A percentile compares a stretch with the other conserved stretches of the same genome.
These are phyloP conservation scores for Aquilaria sinensis DNA, from an alignment of 345 rosid genomes.

Conservation along the genomic window DNA sequence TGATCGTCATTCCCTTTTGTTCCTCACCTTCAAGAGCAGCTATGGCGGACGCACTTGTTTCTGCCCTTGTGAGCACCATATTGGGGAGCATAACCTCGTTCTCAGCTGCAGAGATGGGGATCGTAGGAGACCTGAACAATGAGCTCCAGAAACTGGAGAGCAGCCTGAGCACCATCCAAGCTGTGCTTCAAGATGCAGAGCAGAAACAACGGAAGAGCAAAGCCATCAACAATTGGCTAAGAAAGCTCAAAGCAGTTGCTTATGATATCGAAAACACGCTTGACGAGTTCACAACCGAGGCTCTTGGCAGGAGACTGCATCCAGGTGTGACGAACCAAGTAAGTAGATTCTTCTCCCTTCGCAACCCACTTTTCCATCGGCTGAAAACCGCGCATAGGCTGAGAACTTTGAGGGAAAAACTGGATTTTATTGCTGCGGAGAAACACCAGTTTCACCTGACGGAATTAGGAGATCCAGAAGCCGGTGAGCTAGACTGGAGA, in stretches of 20 bases:
- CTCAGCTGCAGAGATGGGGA: background rate
- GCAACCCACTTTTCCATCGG: background rate
- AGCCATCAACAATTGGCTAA: conserved; percentile 7
- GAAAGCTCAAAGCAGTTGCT: conserved; percentile 4
- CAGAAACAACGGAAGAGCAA: conserved; percentile 6
- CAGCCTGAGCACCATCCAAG: conserved; percentile 5
- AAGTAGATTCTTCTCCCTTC: conserved; percentile 2
- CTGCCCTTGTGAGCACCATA: background rate
- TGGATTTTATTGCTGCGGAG: conserved; percentile 7
- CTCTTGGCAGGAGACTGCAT: background rate
- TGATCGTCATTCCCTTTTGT: no score
- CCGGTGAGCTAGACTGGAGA: background rate
- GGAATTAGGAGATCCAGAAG: background rate
- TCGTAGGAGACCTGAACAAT: background rate
- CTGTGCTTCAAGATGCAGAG: conserved; percentile 10
- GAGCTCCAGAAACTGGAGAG: background rate
- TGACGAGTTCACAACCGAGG: conserved; percentile 1
- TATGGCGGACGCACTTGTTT: conserved; percentile 1
- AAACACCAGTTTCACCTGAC: conserved; percentile 6
- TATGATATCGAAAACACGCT: conserved; percentile 6
- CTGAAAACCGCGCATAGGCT: background rate
- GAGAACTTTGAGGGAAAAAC: background rate
- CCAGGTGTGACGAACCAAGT: background rate
- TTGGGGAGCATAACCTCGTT: background rate
- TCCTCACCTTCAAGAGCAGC: background rate